phyloP scores from a whole-genome alignment of 495 filamentous ascomycete genomes.

The Tuber microsphaerosporum region DNA sequence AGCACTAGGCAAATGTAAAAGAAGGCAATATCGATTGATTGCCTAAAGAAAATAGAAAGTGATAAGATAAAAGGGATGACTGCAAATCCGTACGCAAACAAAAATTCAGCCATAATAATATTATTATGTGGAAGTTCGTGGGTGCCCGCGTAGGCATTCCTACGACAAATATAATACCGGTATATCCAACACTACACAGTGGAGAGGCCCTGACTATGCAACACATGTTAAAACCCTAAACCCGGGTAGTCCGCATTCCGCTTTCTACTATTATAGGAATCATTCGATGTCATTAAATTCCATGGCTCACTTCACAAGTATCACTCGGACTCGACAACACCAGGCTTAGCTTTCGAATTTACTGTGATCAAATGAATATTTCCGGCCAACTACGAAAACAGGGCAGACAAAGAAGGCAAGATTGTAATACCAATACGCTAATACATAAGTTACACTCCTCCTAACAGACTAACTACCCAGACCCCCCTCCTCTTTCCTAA shows the following conservation, averaged over 20 bases:
- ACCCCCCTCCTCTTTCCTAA: neutral
- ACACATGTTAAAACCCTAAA: neutral
- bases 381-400: neutral
- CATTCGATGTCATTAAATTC: neutral
- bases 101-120: neutral
- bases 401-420: neutral
- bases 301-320: neutral
- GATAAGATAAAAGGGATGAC: neutral
- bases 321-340: neutral
- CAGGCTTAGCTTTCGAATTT: neutral
- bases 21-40: neutral
- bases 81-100: neutral
- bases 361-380: neutral
- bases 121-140: neutral
- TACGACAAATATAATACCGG: too few relatives aligned
- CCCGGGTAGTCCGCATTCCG: neutral
- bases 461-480: neutral
- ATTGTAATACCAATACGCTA: neutral
- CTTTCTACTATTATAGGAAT: neutral
- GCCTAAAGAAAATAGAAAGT: neutral
- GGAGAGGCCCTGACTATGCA: neutral
- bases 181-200: neutral
- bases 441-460: neutral
- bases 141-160: too few relatives aligned
- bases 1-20: neutral